Base-by-base conservation (phyloP, 139 green algal genomes). In the Chlorella sorokiniana region DNA sequence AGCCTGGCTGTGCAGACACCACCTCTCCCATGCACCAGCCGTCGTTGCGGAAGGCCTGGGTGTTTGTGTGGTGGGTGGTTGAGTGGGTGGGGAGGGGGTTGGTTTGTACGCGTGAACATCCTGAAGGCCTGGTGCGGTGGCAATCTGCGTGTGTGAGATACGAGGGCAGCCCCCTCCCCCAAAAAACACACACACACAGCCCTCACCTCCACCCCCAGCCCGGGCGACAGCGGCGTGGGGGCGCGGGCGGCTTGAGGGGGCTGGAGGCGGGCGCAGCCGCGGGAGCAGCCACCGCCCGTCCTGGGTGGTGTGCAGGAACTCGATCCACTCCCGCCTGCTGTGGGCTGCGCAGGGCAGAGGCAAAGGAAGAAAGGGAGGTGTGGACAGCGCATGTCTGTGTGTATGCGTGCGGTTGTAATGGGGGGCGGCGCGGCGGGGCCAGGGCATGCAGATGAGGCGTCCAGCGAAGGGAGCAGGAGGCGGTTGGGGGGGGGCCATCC, bases 21-120 rank as follows among this genome's bases (percentile, higher is more conserved):
- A 63, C 70, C 70, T 77, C 44, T 8, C 70, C 70, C 70, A 62
- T 63, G 44, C 70, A 77, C 70, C 70, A 77, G 70, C 70, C 70
- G 37, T 77, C 70, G 18, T 77, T 77, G 25, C 63, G 44, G 44
- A 77, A 77, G 4, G 44, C 18, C 70, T 77, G 70, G n/a, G n/a
- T 14, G 10, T 25, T 3, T 9, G 16, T 37, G 18, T 37, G 61
- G 25, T 38, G 10, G 35, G 22, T 1, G n/a, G 61, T 10, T 38
- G 61, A 10, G 22, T 22, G 61, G 61, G 25, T n/a, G 61, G 61
- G n/a, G 9, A 6, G 61, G 61, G 61, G 3, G 14, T 16, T 11
- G 48, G 48, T 11, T 11, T 16, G 48, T 16, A 11, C 14, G 48
- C 48, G 48, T 11, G 48, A n/a, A 16, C 48, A 59, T 25, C 48